A percentile compares a stretch with the other conserved stretches of the same genome.
Evolutionary conservation across 768 basidiomycete species (phyloP).

Genomic region (Albatrellus ellisii): DNA sequence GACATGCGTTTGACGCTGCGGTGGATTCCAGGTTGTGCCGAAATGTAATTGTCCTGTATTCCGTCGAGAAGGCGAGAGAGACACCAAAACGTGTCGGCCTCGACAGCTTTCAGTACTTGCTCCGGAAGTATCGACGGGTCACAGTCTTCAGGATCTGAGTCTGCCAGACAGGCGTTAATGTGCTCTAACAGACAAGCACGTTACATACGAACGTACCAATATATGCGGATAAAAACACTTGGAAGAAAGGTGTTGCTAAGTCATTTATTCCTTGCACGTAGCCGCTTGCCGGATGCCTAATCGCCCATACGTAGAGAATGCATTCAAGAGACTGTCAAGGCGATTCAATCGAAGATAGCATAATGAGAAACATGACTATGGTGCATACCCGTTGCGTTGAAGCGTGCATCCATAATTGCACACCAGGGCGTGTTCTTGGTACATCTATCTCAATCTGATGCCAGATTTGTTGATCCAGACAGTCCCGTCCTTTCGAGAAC

Average conservation of each 20-base stretch:
- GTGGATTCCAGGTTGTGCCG: constrained; percentile 93
- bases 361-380: constrained; percentile 4
- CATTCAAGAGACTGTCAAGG: constrained; percentile 70
- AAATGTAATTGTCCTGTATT: constrained; percentile 98
- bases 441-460: constrained; percentile 99
- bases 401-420: constrained; percentile 81
- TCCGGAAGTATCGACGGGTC: constrained; percentile 67
- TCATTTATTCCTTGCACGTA: constrained; percentile 99
- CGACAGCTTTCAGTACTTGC: constrained; percentile 67
- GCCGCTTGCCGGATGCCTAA: constrained; percentile 94
- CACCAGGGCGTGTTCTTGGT: constrained; percentile 86
- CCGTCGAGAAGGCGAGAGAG: constrained; percentile 89
- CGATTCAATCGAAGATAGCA: constrained; percentile 10
- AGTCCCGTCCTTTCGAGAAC: constrained; percentile 75
- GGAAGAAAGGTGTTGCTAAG: constrained; percentile 93
- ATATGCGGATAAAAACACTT: constrained; percentile 92
- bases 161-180: constrained; percentile 25
- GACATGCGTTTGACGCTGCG: constrained; percentile 89
- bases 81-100: constrained; percentile 99
- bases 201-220: constrained; percentile 57
- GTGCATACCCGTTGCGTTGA: constrained; percentile 73
- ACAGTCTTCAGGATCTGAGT: constrained; percentile 82
- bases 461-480: constrained; percentile 95
- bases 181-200: background rate
- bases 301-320: constrained; percentile 97